Evolutionary conservation across 345 rosid species (phyloP).

Genomic region (Pistacia integerrima): DNA sequence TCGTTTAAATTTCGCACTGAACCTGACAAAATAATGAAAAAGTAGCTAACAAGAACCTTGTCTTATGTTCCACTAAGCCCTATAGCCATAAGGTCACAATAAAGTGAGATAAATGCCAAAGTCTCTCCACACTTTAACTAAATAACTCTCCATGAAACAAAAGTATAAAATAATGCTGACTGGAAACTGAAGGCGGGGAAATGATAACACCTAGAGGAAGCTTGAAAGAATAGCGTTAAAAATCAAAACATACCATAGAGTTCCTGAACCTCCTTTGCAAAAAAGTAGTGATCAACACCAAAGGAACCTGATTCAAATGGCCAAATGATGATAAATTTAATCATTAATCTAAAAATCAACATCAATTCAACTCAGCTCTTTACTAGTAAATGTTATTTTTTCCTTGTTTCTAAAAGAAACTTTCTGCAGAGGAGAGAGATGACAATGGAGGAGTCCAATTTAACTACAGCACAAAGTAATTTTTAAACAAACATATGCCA

Average conservation of each 20-base stretch:
- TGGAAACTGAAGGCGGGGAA: background rate
- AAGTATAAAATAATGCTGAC: background rate
- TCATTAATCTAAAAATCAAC: background rate
- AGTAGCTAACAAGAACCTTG: background rate
- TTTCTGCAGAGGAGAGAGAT: background rate
- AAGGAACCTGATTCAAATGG: slow-evolving; percentile 65
- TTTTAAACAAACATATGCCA: background rate
- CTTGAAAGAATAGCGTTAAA: background rate
- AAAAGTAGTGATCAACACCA: slow-evolving; percentile 76
- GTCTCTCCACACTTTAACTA: background rate
- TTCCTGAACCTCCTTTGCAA: slow-evolving; percentile 69
- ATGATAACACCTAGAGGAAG: background rate
- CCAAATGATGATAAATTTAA: background rate
- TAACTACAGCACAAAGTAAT: background rate
- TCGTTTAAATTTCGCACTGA: background rate
- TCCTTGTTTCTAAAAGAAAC: background rate
- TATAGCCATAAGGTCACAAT: background rate
- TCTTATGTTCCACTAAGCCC: background rate
- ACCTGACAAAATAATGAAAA: background rate
- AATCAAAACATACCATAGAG: slow-evolving; percentile 64
- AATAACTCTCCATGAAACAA: background rate
- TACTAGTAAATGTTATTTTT: background rate
- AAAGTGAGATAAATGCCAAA: background rate
- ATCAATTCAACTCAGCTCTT: background rate
- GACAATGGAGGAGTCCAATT: background rate